Evolutionary conservation across 106 monocot species (phyloP).

Genomic region (Allium sativum): DNA sequence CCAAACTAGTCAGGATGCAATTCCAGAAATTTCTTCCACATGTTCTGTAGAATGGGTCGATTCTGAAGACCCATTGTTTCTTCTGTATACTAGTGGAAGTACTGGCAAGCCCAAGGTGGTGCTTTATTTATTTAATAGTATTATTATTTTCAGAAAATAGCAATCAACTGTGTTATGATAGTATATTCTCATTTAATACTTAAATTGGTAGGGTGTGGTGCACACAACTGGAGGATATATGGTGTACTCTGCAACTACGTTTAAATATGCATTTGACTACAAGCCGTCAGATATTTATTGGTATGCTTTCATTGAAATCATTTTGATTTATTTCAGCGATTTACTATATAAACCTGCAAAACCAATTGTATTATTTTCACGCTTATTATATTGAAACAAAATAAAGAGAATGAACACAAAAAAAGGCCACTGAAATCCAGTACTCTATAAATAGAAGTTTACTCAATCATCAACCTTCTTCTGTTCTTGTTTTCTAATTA

Average conservation of each 20-base stretch:
- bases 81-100: conserved; percentile 98
- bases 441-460: too few species aligned
- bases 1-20: conserved; percentile 56
- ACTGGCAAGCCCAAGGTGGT: conserved; percentile 97
- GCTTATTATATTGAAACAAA: too few species aligned
- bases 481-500: too few species aligned
- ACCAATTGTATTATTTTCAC: too few species aligned
- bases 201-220: conserved; percentile 72
- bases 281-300: conserved; percentile 95
- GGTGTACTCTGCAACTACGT: conserved; percentile 90
- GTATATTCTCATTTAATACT: conserved; percentile 4
- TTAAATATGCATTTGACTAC: conserved; percentile 99
- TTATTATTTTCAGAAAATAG: too few species aligned
- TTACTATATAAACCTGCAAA: too few species aligned
- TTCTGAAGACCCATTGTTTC: conserved; percentile 95
- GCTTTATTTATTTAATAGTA: not conserved
- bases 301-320: too few species aligned
- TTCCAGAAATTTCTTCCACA: conserved; percentile 59
- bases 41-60: conserved; percentile 96
- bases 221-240: conserved; percentile 98
- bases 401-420: too few species aligned
- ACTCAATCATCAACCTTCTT: too few species aligned
- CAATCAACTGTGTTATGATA: too few species aligned
- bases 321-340: too few species aligned
- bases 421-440: too few species aligned